Evolutionary conservation across 495 filamentous ascomycete species (phyloP), one percentile per base, ranked within the genome.

Genomic region (Podospora pseudopauciseta): DNA sequence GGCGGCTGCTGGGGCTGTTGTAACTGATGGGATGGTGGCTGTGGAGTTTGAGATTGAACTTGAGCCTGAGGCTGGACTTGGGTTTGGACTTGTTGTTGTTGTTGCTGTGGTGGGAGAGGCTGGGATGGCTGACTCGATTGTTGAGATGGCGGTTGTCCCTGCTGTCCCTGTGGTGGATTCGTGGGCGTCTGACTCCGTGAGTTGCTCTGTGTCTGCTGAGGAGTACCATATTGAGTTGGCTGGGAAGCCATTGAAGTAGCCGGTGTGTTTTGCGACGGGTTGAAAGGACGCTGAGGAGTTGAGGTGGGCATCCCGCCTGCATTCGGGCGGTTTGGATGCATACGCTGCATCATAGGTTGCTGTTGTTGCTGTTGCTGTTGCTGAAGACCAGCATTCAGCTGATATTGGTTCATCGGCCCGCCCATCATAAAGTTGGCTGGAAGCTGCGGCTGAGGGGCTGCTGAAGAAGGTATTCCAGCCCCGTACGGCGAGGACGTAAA

Each of bases 401-500:
- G 74, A 39, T 75, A 83, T 4, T 74, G 73, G 30, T 73, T 74
- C 75, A 83, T 83, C 58, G 75, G 72, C 23, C 76, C 75, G 27
- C 79, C 74, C 72, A 82, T 77, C 77, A 84, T 84, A 72, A 80
- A 85, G 75, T 83, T 84, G 58, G 76, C 79, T 58, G 80, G 82
- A 64, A 84, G 70, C 63, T 83, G 79, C 72, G 78, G 75, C 65
- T 82, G 80, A 60, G 78, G 76, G 65, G 77, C 76, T 64, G 80
- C 77, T 11, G 82, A 80, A 13, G 79, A 75, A 9, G 80, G 79
- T 20, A 83, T 69, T 44, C 72, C 79, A 39, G 80, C 73, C 53
- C 78, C 81, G 70, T 85, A 87, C 5, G 85, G 79, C 30, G 84
- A 80, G 71, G 76, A 78, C 13, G 84, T 78, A 71, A 84, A 87